Base-by-base conservation (phyloP, 805 yeast species). In the Kazachstania viticola region DNA sequence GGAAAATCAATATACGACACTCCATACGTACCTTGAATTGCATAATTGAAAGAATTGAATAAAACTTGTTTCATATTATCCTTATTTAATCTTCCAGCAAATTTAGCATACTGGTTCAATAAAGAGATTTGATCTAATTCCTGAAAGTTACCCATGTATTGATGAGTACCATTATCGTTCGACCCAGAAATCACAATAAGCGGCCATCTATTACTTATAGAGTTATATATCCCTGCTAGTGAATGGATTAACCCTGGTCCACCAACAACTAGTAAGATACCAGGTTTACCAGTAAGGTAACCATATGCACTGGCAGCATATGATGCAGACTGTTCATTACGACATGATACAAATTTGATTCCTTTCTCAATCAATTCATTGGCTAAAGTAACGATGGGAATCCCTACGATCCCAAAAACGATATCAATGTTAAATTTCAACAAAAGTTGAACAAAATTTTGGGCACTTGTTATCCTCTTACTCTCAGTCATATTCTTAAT, bases 271-370 rank as follows among this genome's bases (percentile, higher is more conserved):
- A 78, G 58, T 13, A 75, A 49, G 0, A 78, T 79, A 14, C 80
- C 84, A 0, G 85, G 85, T 36, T 51, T 56, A 1, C 72, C 71
- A 4, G 79, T 75, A 27, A 78, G 47, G 40, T 71, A 78, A 0
- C 84, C 84, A 48, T 78, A 75, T 0, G 70, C 67, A 1, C 81
- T 71, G 2, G 87, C 85, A 3, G 87, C 87, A 43, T 78, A 76
- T 0, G 82, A 71, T 0, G 87, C 85, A 12, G 79, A 64, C 44
- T 78, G 85, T 46, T 78, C 85, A 50, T 78, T 78, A 37, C 85
- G 59, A 48, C 76, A 77, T 0, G 75, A 48, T 25, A 77, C 51
- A 49, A 78, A 78, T 34, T 58, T 54, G 36, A 79, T 67, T 1
- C 77, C 80, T 12, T 54, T 49, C 7, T 54, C 55, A 14, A 74